Percentiles rank a stretch among this genome's conserved stretches.
Evolutionary conservation across 2,329 filamentous ascomycete genomes (phyloP).

Genomic region (Diaporthe sp.): DNA sequence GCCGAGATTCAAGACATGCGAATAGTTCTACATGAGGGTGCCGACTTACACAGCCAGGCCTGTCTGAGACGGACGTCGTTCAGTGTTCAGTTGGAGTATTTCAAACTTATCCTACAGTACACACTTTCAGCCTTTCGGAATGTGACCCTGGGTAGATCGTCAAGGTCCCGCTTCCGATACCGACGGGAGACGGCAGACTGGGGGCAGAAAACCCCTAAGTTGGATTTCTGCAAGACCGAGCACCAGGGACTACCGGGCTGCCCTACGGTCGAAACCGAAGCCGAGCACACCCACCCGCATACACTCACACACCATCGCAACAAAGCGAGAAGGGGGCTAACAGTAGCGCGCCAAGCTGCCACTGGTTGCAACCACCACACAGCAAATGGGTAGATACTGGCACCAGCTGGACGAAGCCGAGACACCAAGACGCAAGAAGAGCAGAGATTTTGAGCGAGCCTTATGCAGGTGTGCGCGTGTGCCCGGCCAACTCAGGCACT

Average conservation of each 20-base stretch:
- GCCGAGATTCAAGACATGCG: neutral
- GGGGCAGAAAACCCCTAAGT: neutral
- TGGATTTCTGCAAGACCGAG: neutral
- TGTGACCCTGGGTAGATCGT: conserved; percentile 13
- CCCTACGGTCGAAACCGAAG: conserved; percentile 23
- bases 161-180: neutral
- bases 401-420: neutral
- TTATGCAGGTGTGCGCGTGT: neutral
- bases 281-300: conserved; percentile 20
- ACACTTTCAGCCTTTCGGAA: neutral
- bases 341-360: conserved; percentile 14
- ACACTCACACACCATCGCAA: conserved; percentile 16
- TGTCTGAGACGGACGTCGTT: neutral
- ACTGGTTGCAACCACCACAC: neutral
- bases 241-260: neutral
- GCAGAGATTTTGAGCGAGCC: neutral
- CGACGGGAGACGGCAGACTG: neutral
- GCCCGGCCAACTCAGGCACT: no score
- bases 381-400: neutral
- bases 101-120: neutral
- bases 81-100: neutral
- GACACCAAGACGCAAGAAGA: neutral
- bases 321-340: conserved; percentile 15
- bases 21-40: neutral
- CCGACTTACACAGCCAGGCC: neutral